Evolutionary conservation across 352 stramenopile genomes (phyloP), one percentile per base, ranked within the genome.

Genomic region (Aphanomyces cochlioides): DNA sequence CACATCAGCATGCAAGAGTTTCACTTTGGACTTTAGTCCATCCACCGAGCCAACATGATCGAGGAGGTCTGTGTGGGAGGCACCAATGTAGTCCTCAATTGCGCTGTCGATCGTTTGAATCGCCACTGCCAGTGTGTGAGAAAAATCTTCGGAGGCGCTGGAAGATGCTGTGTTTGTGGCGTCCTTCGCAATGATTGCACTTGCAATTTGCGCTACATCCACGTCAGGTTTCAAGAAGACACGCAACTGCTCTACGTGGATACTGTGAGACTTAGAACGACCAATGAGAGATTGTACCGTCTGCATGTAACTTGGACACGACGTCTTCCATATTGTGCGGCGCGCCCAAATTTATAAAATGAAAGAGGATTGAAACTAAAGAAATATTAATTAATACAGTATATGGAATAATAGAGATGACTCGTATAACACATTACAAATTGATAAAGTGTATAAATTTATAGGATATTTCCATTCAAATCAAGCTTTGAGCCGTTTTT

Each of bases 181-280:
- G 60, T 93, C 87, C 45, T 80, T 80, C 28, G 81, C 83, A 38
- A 94, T 83, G 43, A 94, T 77, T 37, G 78, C 79, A 68, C 87
- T 94, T 47, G 85, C 87, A 77, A 94, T 90, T 48, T 80, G 79
- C 53, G 79, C 91, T 39, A 90, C 81, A 74, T 88, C 85, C 76
- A 86, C 92, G 17, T 92, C 85, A 8, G 83, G 56, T 54, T 72
- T 74, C 43, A 95, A 73, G 67, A 95, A 95, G 37, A 91, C 81
- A 38, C 82, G 76, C 47, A 95, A 67, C 60, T 93, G 78, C 12
- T 82, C 87, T 95, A 73, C 59, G 72, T 21, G 58, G 3, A 66
- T 13, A 6, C 67, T 64, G 19, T 41, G 37, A 61, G 34, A 19
- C 15, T 21, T 13, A 37, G 34, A 1, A 3, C 38, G 60, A 21